Evolutionary conservation across 2,329 filamentous ascomycete genomes (phyloP).

Genomic region (Dactylonectria macrodidyma): DNA sequence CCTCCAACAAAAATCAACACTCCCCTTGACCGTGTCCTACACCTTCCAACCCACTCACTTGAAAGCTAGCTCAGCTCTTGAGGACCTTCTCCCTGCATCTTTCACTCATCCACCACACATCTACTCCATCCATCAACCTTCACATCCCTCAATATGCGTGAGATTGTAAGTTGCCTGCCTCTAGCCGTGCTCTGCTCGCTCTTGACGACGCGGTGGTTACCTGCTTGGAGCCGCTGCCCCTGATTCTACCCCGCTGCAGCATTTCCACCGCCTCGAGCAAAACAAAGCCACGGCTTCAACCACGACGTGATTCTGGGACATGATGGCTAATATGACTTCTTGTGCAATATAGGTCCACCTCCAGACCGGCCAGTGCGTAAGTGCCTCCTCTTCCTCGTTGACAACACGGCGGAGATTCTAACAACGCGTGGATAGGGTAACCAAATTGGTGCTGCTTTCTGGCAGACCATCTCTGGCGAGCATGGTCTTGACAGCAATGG

Average conservation of each 20-base stretch:
- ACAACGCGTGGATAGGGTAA: conserved; percentile 81
- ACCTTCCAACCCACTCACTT: conserved; percentile 50
- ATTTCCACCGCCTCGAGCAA: conserved; percentile 35
- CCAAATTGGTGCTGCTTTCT: conserved; percentile 99
- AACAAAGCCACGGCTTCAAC: conserved; percentile 33
- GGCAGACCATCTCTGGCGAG: conserved; percentile 90
- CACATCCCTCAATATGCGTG: conserved; percentile 71
- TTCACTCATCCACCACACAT: conserved; percentile 44
- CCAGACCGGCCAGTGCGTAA: conserved; percentile 99
- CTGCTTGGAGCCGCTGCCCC: conserved; percentile 44
- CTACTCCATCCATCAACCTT: conserved; percentile 46
- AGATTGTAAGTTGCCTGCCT: conserved; percentile 51
- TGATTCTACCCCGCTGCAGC: conserved; percentile 57
- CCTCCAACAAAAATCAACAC: conserved; percentile 56
- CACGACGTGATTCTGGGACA: conserved; percentile 32
- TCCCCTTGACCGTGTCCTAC: conserved; percentile 45
- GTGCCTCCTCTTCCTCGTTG: conserved; percentile 49
- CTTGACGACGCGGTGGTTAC: conserved; percentile 57
- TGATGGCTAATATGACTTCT: conserved; percentile 68
- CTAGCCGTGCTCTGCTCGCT: conserved; percentile 32
- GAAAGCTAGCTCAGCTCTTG: conserved; percentile 54
- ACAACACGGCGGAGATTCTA: conserved; percentile 43
- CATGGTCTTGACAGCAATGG: conserved; percentile 98
- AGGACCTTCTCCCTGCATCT: conserved; percentile 45
- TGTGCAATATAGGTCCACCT: conserved; percentile 90